phyloP scores from a whole-genome alignment of 441 rosid species.

The Aleurites moluccanus region DNA sequence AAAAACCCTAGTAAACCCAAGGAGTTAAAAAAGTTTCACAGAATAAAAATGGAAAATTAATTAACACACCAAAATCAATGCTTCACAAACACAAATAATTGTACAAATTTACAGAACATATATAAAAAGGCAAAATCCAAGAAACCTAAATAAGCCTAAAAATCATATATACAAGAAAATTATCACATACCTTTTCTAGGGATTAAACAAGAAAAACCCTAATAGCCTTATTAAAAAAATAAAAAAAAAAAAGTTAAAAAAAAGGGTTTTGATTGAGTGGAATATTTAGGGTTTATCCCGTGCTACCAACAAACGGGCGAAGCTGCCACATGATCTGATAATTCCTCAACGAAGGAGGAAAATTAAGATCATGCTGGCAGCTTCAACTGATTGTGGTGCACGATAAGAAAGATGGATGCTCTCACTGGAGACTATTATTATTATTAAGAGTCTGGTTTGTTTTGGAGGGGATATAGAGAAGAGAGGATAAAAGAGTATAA shows the following conservation, averaged over 20 bases:
- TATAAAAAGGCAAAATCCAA: constrained; percentile 8
- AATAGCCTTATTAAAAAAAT: constrained; percentile 10
- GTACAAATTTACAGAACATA: neutral
- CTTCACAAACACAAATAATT: neutral
- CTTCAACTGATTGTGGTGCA: constrained; percentile 88
- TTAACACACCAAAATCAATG: constrained; percentile 12
- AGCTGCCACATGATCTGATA: constrained; percentile 90
- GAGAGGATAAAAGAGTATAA: constrained; percentile 39
- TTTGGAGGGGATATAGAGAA: constrained; percentile 17
- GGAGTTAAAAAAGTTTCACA: constrained; percentile 12
- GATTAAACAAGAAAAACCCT: constrained; percentile 27
- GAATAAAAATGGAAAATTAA: neutral
- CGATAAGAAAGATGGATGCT: constrained; percentile 29
- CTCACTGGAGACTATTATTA: neutral
- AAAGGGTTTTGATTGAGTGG: constrained; percentile 25
- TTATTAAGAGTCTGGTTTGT: neutral
- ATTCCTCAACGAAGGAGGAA: constrained; percentile 36
- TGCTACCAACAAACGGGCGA: constrained; percentile 76
- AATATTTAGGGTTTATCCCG: constrained; percentile 35
- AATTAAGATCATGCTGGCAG: constrained; percentile 99
- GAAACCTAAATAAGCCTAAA: constrained; percentile 24
- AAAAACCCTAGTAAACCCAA: constrained; percentile 29
- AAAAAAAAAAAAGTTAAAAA: neutral
- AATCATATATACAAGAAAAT: constrained; percentile 12
- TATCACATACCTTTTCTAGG: constrained; percentile 21